A percentile compares a stretch with the other conserved stretches of the same genome.
Evolutionary conservation across 106 monocot species (phyloP).

Genomic region (Hemerocallis citrina): DNA sequence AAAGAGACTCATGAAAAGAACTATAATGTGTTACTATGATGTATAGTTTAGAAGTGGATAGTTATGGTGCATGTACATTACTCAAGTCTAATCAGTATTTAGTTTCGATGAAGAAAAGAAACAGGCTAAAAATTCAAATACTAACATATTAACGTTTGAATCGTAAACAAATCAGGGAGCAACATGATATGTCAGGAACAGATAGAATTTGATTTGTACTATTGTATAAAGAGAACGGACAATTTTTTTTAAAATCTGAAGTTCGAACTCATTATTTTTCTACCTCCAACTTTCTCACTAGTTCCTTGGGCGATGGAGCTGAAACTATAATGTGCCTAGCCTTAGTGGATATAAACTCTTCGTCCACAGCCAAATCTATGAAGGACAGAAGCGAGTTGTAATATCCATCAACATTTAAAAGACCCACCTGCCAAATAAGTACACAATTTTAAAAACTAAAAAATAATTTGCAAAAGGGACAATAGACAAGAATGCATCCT

Average conservation of each 20-base stretch:
- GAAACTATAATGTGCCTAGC: slow-evolving; percentile 47
- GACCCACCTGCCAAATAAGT: slow-evolving; percentile 36
- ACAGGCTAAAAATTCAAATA: no score
- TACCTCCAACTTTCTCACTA: slow-evolving; percentile 54
- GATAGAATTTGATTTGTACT: background rate
- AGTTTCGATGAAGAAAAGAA: no score
- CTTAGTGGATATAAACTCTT: slow-evolving; percentile 40
- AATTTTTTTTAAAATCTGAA: background rate
- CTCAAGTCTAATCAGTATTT: no score
- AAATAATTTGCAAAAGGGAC: background rate
- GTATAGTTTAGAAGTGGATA: no score
- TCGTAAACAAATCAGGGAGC: no score
- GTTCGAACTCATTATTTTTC: no score
- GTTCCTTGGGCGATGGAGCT: slow-evolving; percentile 44
- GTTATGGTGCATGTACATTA: no score
- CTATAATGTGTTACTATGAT: no score
- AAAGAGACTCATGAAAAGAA: no score
- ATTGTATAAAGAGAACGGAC: background rate
- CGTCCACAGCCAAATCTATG: slow-evolving; percentile 49
- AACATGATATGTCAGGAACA: background rate
- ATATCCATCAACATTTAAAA: slow-evolving; percentile 60
- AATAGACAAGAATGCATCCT: background rate
- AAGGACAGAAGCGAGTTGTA: slow-evolving; percentile 52
- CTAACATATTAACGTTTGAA: no score
- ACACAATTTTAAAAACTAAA: background rate